Base-by-base conservation (phyloP, 371 early-diverging fungal genomes). In the Capniomyces stellatus region DNA sequence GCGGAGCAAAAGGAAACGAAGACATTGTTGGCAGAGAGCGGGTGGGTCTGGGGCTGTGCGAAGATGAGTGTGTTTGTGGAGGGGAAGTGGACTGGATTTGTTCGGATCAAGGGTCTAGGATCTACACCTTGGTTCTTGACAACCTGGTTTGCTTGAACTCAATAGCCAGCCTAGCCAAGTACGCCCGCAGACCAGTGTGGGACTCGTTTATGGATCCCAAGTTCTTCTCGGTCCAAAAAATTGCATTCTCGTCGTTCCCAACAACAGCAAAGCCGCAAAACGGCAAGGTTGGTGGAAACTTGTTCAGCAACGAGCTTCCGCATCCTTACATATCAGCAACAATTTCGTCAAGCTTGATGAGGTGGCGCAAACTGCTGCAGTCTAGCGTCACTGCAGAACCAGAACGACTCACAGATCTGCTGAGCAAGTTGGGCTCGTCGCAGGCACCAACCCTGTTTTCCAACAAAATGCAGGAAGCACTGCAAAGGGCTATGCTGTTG, bases 391-490 rank as follows among this genome's bases (percentile, higher is more conserved):
- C 69, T 0, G 64, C 75, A 3, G 90, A 89, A 60, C 80, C 81
- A 51, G 87, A 88, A 24, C 64, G 79, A 42, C 71, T 89, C 29
- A 61, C 63, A 0, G 92, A 92, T 46, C 54, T 77, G 46, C 48
- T 80, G 60, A 69, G 62, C 31, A 78, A 82, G n/a, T 73, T 88
- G 42, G 51, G 57, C 2, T 79, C 85, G 10, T 77, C 83, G 0
- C 74, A 89, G 0, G 55, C 54, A 0, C 57, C 60, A 0, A 64
- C 67, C 0, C 62, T 92, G 39, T 93, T 93, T 63, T 80, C 83
- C 13, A 87, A 82, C 51, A 75, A 82, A 40, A 87, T 89, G 49
- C 78, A 81, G 54, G 94, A 91, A 60, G 73, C 82, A 0, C 41
- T 73, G 31, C 75, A 75, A 51, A 74, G 87, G 13, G 78, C 83